Evolutionary conservation across 2,329 filamentous ascomycete species (phyloP).

Genomic region (Aspergillus sp.): DNA sequence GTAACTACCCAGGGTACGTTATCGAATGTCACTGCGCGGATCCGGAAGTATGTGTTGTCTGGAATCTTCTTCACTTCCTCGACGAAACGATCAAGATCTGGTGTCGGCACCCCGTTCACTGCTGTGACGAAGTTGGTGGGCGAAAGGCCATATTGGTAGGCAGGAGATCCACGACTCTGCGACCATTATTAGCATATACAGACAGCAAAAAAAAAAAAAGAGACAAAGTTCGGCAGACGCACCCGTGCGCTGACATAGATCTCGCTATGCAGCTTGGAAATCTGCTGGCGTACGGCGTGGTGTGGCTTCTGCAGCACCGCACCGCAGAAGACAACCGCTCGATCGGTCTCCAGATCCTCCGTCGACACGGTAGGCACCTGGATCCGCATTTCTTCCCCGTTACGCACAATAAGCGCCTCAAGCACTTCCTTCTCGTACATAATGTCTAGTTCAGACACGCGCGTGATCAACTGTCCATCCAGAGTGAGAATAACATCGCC

Average conservation of each 20-base stretch:
- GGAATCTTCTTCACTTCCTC: slow-evolving; percentile 80
- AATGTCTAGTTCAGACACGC: slow-evolving; percentile 87
- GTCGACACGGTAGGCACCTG: slow-evolving; percentile 83
- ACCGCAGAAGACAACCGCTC: slow-evolving; percentile 91
- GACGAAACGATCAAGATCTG: slow-evolving; percentile 78
- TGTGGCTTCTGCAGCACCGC: slow-evolving; percentile 91
- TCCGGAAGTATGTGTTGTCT: slow-evolving; percentile 96
- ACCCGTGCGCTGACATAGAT: slow-evolving; percentile 87
- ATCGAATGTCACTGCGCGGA: slow-evolving; percentile 97
- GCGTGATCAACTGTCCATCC: slow-evolving; percentile 89
- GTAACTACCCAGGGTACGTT: slow-evolving; percentile 99
- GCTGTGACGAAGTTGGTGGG: slow-evolving; percentile 98
- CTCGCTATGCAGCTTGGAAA: slow-evolving; percentile 92
- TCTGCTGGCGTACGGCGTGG: slow-evolving; percentile 95
- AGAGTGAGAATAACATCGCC: slow-evolving; percentile 90
- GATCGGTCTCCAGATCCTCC: slow-evolving; percentile 86
- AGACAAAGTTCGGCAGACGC: slow-evolving; percentile 16
- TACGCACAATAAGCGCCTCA: slow-evolving; percentile 81
- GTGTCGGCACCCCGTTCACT: slow-evolving; percentile 85
- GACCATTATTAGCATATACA: slow-evolving; percentile 5
- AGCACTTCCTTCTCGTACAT: slow-evolving; percentile 90
- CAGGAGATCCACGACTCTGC: slow-evolving; percentile 72
- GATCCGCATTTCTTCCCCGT: slow-evolving; percentile 74
- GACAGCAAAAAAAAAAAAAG: not conserved
- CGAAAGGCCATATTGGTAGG: slow-evolving; percentile 87